phyloP scores from a whole-genome alignment of 768 basidiomycete species.

The Crepidotus variabilis region DNA sequence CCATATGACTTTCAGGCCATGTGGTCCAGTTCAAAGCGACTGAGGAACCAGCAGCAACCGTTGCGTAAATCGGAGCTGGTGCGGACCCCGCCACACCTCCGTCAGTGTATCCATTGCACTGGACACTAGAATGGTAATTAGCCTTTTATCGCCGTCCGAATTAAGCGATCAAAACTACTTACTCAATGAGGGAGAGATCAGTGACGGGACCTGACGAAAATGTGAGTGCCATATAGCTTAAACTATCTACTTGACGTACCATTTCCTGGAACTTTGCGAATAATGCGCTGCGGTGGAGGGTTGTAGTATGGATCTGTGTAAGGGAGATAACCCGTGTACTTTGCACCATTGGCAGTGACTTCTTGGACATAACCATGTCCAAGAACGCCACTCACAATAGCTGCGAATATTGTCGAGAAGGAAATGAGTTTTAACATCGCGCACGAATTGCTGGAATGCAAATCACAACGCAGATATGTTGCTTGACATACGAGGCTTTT shows the following conservation, averaged over 20 bases:
- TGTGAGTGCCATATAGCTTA: not conserved
- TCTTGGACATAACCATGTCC: constrained; percentile 40
- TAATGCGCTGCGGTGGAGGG: constrained; percentile 33
- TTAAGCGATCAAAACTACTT: not conserved
- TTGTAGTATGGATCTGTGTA: constrained; percentile 31
- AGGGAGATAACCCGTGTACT: constrained; percentile 35
- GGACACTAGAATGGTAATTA: constrained; percentile 18
- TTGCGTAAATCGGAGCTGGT: constrained; percentile 35
- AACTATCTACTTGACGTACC: constrained; percentile 18
- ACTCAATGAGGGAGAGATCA: constrained; percentile 36
- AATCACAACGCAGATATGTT: too few relatives aligned
- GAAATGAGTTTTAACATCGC: not conserved
- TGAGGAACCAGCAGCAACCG: constrained; percentile 34
- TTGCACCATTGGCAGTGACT: constrained; percentile 26
- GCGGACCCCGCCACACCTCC: constrained; percentile 25
- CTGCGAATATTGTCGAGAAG: constrained; percentile 2
- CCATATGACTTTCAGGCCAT: constrained; percentile 31
- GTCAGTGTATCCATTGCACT: constrained; percentile 29
- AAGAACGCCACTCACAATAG: constrained; percentile 6
- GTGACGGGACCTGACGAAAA: constrained; percentile 28
- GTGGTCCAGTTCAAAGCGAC: constrained; percentile 40
- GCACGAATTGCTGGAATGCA: too few relatives aligned
- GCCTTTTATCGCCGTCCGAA: not conserved
- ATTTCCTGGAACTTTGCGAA: constrained; percentile 39
- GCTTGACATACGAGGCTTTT: too few relatives aligned